phyloP scores from a whole-genome alignment of 371 early-diverging fungal species.

The Umbelopsis sp. region DNA sequence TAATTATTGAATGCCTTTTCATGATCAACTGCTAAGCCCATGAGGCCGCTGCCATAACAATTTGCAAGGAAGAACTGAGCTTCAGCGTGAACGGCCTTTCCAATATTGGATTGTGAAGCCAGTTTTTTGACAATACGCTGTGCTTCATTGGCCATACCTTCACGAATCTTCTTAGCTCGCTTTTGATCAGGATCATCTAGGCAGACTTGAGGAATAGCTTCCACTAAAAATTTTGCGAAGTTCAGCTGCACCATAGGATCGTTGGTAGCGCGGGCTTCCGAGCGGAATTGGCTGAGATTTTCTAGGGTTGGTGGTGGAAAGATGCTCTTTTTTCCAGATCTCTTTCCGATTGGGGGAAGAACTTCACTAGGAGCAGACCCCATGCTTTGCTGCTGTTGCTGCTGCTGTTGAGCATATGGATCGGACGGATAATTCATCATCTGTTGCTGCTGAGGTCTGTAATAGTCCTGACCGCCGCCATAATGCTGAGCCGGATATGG shows the following conservation, averaged over 20 bases:
- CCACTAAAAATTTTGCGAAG: constrained; percentile 78
- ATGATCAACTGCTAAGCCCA: constrained; percentile 80
- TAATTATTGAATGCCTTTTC: constrained; percentile 92
- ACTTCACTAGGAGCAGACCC: constrained; percentile 8
- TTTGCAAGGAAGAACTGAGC: constrained; percentile 93
- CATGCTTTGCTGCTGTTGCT: constrained; percentile 15
- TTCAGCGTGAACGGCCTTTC: constrained; percentile 79
- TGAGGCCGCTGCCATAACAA: constrained; percentile 75
- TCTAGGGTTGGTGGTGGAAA: constrained; percentile 61
- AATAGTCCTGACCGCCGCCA: constrained; percentile 1
- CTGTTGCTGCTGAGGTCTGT: constrained; percentile 15
- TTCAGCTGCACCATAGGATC: constrained; percentile 82
- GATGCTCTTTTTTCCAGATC: constrained; percentile 31
- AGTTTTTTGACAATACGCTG: constrained; percentile 80
- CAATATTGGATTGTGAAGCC: constrained; percentile 66
- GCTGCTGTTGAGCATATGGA: constrained; percentile 16
- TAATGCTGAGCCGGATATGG: constrained; percentile 20
- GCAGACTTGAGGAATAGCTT: constrained; percentile 53
- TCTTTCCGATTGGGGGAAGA: constrained; percentile 26
- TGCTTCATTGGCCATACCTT: constrained; percentile 71
- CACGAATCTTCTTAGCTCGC: constrained; percentile 69
- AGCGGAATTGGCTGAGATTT: constrained; percentile 75
- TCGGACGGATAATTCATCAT: neutral
- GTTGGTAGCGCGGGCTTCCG: constrained; percentile 71
- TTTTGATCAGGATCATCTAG: constrained; percentile 65